Evolutionary conservation across 257 asterid genomes (phyloP).

Genomic region (Fraxinus excelsior): DNA sequence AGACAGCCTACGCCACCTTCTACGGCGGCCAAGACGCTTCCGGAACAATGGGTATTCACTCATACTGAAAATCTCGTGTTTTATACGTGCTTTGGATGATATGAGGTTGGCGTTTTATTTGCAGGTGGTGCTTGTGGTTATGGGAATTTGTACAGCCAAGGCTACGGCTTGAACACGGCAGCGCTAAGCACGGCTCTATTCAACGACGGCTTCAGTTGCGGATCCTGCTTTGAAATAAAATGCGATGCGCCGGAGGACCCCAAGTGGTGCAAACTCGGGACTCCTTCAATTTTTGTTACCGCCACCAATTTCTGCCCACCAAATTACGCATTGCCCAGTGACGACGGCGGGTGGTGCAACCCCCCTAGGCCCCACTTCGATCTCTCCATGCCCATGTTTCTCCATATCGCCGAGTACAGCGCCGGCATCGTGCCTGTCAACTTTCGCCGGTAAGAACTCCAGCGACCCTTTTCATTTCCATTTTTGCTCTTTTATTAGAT

Average conservation of each 20-base stretch:
- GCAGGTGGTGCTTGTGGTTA: conserved; percentile 58
- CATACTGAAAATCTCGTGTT: background rate
- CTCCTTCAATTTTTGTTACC: conserved; percentile 40
- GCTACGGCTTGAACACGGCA: conserved; percentile 49
- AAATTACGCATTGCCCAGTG: conserved; percentile 43
- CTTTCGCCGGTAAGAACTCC: conserved; percentile 44
- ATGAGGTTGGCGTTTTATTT: too few species aligned
- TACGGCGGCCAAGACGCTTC: conserved; percentile 62
- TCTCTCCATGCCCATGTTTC: conserved; percentile 57
- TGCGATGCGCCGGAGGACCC: conserved; percentile 45
- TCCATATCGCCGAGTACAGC: conserved; percentile 42
- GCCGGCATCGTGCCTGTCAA: conserved; percentile 55
- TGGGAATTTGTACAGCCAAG: conserved; percentile 53
- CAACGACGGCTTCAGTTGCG: conserved; percentile 54
- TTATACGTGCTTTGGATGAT: too few species aligned
- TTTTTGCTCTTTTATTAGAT: too few species aligned
- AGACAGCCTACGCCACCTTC: conserved; percentile 56
- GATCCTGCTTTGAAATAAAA: conserved; percentile 49
- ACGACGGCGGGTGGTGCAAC: conserved; percentile 56
- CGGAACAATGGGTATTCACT: conserved; percentile 53
- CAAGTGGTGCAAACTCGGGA: conserved; percentile 50
- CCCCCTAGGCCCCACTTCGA: conserved; percentile 52
- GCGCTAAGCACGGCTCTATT: conserved; percentile 55
- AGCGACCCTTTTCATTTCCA: background rate
- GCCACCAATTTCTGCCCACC: conserved; percentile 60